Evolutionary conservation across 2,329 filamentous ascomycete species (phyloP), one percentile per base, ranked within the genome.

Genomic region (Talaromyces sp.): DNA sequence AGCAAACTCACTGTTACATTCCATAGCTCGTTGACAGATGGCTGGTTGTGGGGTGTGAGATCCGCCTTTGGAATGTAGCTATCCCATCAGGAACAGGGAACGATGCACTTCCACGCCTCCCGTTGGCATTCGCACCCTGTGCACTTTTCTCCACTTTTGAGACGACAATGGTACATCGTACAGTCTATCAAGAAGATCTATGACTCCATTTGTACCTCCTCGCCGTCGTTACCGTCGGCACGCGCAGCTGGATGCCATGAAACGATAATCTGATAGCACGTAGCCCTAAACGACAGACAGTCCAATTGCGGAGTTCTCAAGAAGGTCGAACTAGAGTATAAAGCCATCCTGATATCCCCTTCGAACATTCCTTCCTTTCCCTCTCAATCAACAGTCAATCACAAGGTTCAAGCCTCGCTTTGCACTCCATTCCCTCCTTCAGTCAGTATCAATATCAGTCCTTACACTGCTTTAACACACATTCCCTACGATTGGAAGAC

Each of bases 1-100:
- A 54, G 36, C 25, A 41, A 48, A 17, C 39, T 39, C 31, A 51
- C 37, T 17, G 37, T 59, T 50, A 56, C 57, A 59, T 59, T 59
- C 57, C 57, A 56, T 31, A 59, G 31, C 7, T 45, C 37, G n/a
- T 48, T 39, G 31, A 41, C 50, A 43, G 8, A 40, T 31, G 46
- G 37, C 36, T 59, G 36, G 52, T 54, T 59, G 57, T 59, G 57
- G 57, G 53, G 57, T 8, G 25, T 13, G 35, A n/a, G n/a, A 41
- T 36, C 39, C 11, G 45, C 28, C 46, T 15, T 36, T 55, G 57
- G 57, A 59, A 59, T 59, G 57, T 19, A 46, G 37, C 21, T 31
- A 17, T 28, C 3, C 41, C 41, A 25, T 43, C 33, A 51, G 50
- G 43, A 51, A 52, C 52, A 56, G 37, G 45, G 43, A 59, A 56